Conservation (phyloP, 768 basidiomycete species). For the Postia placenta region DNA sequence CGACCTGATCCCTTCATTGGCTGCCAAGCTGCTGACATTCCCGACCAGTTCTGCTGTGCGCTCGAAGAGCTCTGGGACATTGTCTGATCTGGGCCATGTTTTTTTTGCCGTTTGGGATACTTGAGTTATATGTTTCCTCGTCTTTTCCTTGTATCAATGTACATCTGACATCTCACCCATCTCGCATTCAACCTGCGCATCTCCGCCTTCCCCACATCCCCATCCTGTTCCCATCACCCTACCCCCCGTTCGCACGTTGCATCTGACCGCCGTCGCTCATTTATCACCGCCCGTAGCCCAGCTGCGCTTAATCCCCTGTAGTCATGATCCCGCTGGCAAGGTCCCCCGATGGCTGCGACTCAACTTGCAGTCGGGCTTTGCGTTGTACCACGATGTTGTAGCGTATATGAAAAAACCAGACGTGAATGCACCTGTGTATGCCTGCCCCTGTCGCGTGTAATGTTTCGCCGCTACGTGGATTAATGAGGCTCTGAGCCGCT, state of each 20-base stretch:
- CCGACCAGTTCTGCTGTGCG: slow-evolving; percentile 77
- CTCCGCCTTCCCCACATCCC: slow-evolving; percentile 1
- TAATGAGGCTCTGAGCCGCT: background rate
- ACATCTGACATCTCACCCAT: slow-evolving; percentile 1
- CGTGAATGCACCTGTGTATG: background rate
- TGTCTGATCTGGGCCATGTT: slow-evolving; percentile 39
- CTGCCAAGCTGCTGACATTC: slow-evolving; percentile 3
- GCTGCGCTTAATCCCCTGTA: background rate
- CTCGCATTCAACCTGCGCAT: slow-evolving; percentile 24
- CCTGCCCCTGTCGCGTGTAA: background rate
- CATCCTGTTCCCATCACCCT: background rate
- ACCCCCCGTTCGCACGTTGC: slow-evolving; percentile 1
- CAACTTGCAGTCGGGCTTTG: slow-evolving; percentile 26
- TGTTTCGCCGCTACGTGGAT: too few relatives aligned
- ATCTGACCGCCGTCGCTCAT: slow-evolving; percentile 16
- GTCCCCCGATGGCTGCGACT: slow-evolving; percentile 19
- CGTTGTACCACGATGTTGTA: slow-evolving; percentile 13
- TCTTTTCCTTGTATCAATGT: background rate
- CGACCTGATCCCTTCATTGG: background rate
- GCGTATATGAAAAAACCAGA: background rate
- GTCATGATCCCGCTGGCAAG: slow-evolving; percentile 3
- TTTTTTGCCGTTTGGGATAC: background rate
- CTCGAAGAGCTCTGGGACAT: slow-evolving; percentile 96
- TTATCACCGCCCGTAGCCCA: slow-evolving; percentile 4
- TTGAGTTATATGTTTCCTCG: background rate